Evolutionary conservation across 202 grass and related monocot species (phyloP).

Genomic region (Elaeis oleifera): DNA sequence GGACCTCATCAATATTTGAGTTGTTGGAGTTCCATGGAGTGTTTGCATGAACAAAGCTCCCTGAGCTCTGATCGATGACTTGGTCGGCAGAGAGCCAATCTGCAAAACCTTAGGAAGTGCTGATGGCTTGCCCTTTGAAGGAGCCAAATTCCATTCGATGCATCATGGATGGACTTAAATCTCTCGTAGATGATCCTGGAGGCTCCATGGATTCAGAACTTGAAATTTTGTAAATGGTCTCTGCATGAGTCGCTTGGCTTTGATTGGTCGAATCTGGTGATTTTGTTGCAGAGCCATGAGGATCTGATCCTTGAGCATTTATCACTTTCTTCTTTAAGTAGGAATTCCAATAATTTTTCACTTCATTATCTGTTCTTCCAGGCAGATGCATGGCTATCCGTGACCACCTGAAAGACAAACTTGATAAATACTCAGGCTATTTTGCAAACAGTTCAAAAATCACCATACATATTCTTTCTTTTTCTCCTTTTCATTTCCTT

Average conservation of each 20-base stretch:
- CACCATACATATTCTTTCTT: neutral
- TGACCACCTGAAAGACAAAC: slow-evolving; percentile 48
- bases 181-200: neutral
- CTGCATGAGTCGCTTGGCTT: slow-evolving; percentile 12
- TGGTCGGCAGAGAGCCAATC: slow-evolving; percentile 42
- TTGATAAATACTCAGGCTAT: slow-evolving; percentile 8
- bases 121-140: neutral
- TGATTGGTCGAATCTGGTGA: slow-evolving; percentile 37
- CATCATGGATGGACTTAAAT: slow-evolving; percentile 25
- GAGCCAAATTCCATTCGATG: slow-evolving; percentile 16
- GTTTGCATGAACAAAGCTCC: slow-evolving; percentile 10
- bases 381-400: slow-evolving; percentile 78
- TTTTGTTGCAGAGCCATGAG: slow-evolving; percentile 31
- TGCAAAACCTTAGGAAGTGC: slow-evolving; percentile 14
- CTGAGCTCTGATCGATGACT: slow-evolving; percentile 8
- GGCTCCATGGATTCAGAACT: slow-evolving; percentile 6
- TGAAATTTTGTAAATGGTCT: slow-evolving; percentile 23
- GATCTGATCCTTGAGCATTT: slow-evolving; percentile 38
- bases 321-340: slow-evolving; percentile 71
- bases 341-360: slow-evolving; percentile 95
- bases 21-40: slow-evolving; percentile 39
- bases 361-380: slow-evolving; percentile 76
- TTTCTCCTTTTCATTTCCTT: too few relatives aligned
- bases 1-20: neutral
- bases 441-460: neutral